Evolutionary conservation across 2,329 filamentous ascomycete genomes (phyloP).

Genomic region (Penicillium oxalicum): DNA sequence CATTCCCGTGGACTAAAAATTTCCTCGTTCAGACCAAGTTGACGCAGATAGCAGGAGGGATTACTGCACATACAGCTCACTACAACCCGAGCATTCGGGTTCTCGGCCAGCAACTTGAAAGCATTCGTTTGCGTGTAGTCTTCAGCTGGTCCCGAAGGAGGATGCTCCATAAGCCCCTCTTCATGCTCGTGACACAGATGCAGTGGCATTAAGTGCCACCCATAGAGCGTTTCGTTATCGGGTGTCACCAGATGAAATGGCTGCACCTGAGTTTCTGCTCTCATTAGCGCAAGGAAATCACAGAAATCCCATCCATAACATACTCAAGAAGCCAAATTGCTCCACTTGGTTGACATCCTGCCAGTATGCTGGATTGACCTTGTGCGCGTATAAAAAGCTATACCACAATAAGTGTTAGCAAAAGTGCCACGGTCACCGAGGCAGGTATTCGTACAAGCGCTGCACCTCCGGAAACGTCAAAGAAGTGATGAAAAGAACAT

Average conservation of each 20-base stretch:
- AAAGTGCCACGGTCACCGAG: not conserved
- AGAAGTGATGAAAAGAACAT: slow-evolving; percentile 59
- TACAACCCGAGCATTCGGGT: slow-evolving; percentile 49
- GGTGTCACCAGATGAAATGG: slow-evolving; percentile 71
- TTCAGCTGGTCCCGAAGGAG: slow-evolving; percentile 46
- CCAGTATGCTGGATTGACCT: slow-evolving; percentile 66
- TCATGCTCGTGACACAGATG: slow-evolving; percentile 70
- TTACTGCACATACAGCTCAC: slow-evolving; percentile 45
- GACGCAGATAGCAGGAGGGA: too few relatives aligned
- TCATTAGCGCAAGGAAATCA: slow-evolving; percentile 11
- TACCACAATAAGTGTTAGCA: not conserved
- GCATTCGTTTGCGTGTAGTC: slow-evolving; percentile 46
- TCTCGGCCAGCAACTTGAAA: slow-evolving; percentile 46
- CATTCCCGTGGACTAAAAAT: slow-evolving; percentile 55
- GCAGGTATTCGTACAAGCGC: slow-evolving; percentile 58
- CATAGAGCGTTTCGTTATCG: slow-evolving; percentile 73
- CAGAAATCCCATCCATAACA: slow-evolving; percentile 19
- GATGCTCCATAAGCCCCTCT: slow-evolving; percentile 50
- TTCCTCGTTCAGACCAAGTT: slow-evolving; percentile 1
- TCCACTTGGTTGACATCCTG: slow-evolving; percentile 70
- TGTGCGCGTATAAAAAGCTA: slow-evolving; percentile 79
- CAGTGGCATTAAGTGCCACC: slow-evolving; percentile 84
- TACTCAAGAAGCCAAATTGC: slow-evolving; percentile 79
- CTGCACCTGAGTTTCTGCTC: slow-evolving; percentile 73
- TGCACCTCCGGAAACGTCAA: slow-evolving; percentile 67